Evolutionary conservation across 495 filamentous ascomycete species (phyloP), one percentile per base, ranked within the genome.

Genomic region (Daldinia concentrica): DNA sequence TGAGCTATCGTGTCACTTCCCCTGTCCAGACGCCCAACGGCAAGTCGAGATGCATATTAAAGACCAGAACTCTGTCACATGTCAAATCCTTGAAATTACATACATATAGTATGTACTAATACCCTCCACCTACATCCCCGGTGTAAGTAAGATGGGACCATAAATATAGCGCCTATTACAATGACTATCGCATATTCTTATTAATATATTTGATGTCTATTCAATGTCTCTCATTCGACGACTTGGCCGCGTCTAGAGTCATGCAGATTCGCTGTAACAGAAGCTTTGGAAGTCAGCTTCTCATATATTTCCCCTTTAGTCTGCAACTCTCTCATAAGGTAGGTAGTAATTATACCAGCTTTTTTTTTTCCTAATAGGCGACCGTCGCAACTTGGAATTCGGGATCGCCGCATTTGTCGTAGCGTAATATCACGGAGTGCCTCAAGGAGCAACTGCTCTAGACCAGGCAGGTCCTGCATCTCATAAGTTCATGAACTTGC

Each of bases 241-340:
- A 32, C 39, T 58, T 22, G 50, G 50, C 56, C 26, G 56, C 61
- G 61, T 61, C 56, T 68, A 66, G 70, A 68, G 62, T 60, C 65
- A 43, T 69, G 61, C 64, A 68, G 61, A 48, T 19, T 56, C 50
- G 32, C 52, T 73, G 66, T 41, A 73, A 73, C 66, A 73, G 71
- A 73, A 73, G 58, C 37, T 63, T 48, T 69, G 52, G n/a, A 66
- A 54, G 64, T 30, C 43, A 22, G 62, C 71, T 73, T 73, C 71
- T 66, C 54, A 66, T 52, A 45, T 59, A 69, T 69, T 73, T 73
- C 71, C 71, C 36, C 17, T 17, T 73, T 69, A 22, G 66, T 73
- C 41, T 9, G 22, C 39, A 37, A 63, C 19, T 61, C 19, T 61
- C 63, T 66, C 30, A 60, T 58, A 58, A 62, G 71, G 71, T 43